Evolutionary conservation across 257 asterid species (phyloP), one percentile per base, ranked within the genome.

Genomic region (Verbena officinalis): DNA sequence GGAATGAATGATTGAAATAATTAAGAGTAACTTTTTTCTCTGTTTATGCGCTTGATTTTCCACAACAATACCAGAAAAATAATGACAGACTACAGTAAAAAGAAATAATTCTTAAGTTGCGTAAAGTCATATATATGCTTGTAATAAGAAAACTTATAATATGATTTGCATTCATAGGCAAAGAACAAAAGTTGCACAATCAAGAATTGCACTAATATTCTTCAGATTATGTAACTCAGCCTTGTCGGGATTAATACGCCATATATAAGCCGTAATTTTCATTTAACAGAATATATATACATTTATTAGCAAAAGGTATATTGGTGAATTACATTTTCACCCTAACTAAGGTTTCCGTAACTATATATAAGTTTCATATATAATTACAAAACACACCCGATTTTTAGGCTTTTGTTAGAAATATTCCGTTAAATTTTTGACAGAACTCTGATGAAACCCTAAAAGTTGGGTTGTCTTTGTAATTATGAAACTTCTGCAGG

Each of bases 1-100:
- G 43, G 36, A 62, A 46, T 33, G 42, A 74, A 64, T 75, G 75
- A 78, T 71, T 68, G 71, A 56, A 59, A 70, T 74, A 34, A 66
- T 70, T 66, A 21, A 54, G 66, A 36, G 45, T 59, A 42, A 19
- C 48, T 71, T 69, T 36, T 36, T 36, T 36, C 7, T 36, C 2
- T 36, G 3, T 51, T 66, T 51, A 53, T 73, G 64, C 39, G 17
- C 50, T 67, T 63, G 64, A 74, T 62, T 70, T 78, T 70, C 59
- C 33, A 56, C 64, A 51, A 42, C 27, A 56, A 33, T 23, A 67
- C 70, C 23, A 51, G 57, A 27, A 55, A 44, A 76, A 52, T 23
- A 44, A 44, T 12, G 16, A n/a, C 15, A 42, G 55, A 63, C 14
- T 17, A 33, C 52, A 33, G 46, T 66, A 23, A 17, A 52, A 72